A percentile compares a stretch with the other conserved stretches of the same genome.
These are phyloP conservation scores for Pseudogymnoascus sp. DNA, from an alignment of 2,329 filamentous ascomycete genomes.

Conservation along the genomic window DNA sequence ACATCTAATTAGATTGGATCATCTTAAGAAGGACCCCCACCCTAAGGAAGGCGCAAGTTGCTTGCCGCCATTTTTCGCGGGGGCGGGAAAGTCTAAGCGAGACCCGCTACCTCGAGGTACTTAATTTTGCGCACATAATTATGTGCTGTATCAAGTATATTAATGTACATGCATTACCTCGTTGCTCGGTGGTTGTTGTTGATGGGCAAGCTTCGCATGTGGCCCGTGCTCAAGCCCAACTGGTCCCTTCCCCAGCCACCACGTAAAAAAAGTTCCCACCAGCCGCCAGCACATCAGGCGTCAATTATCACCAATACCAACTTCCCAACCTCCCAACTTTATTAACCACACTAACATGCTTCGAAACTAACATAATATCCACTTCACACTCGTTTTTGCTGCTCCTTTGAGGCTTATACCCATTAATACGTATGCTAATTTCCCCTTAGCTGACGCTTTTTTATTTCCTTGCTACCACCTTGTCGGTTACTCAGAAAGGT, in stretches of 20 bases:
- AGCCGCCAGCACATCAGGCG: neutral
- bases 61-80: neutral
- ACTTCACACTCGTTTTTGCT: neutral
- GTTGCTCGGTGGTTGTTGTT: neutral
- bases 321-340: neutral
- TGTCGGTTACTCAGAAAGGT: neutral
- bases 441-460: neutral
- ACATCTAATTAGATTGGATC: no score
- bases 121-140: neutral
- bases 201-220: neutral
- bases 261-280: neutral
- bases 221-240: neutral
- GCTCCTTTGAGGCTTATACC: neutral
- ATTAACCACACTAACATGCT: neutral
- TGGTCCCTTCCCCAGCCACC: neutral
- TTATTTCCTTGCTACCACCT: neutral
- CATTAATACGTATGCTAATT: neutral
- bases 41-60: neutral
- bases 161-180: neutral
- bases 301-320: neutral
- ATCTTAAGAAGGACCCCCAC: no score
- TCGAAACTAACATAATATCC: neutral
- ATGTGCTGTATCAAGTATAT: neutral
- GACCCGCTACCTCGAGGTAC: neutral
- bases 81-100: neutral